Base-by-base conservation (phyloP, 2,329 filamentous ascomycete genomes). In the Pezicula radicicola region DNA sequence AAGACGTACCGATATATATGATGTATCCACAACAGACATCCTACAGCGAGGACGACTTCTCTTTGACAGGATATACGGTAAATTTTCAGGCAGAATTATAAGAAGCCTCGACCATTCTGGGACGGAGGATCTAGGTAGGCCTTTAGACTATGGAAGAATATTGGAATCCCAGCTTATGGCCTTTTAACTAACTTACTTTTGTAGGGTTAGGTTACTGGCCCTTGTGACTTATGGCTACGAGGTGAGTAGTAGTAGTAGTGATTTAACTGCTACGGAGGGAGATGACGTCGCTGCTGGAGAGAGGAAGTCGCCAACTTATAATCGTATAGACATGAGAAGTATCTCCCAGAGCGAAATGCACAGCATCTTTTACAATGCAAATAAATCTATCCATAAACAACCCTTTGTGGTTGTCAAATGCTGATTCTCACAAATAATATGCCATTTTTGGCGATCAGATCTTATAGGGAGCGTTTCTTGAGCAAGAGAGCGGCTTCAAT, bases 31-130 rank as follows among this genome's bases (percentile, higher is more conserved):
- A 1, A 54, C 64, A 1, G 52, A 68, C 15, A 65, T 78, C 16
- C 60, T 79, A 12, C 55, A 68, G 16, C 72, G 76, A 12, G 77
- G 77, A 3, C 68, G 71, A 47, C 52, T 25, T 16, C 78, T 78
- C 63, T 81, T 79, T 59, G 67, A 76, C 50, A 66, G 60, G 19
- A 61, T 78, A 21, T 80, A 80, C 59, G 76, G 75, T 57, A 77
- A 77, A 54, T 67, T 80, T n/a, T 66, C 73, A 7, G 66, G 64
- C 53, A 66, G 74, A 10, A 70, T 79, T 48, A 76, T 76, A 72
- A 64, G 68, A 0, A 72, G 76, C 48, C 73, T 80, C 71, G 72
- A 77, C 56, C 64, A 64, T 39, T 76, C 68, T 8, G 77, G 77
- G 9, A 77, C 75, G 5, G 73, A 77, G 50, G 77, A 80, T 58